Percentiles rank a stretch among this genome's conserved stretches.
phyloP scores from a whole-genome alignment of 2,329 filamentous ascomycete species.

The Alternaria dauci region DNA sequence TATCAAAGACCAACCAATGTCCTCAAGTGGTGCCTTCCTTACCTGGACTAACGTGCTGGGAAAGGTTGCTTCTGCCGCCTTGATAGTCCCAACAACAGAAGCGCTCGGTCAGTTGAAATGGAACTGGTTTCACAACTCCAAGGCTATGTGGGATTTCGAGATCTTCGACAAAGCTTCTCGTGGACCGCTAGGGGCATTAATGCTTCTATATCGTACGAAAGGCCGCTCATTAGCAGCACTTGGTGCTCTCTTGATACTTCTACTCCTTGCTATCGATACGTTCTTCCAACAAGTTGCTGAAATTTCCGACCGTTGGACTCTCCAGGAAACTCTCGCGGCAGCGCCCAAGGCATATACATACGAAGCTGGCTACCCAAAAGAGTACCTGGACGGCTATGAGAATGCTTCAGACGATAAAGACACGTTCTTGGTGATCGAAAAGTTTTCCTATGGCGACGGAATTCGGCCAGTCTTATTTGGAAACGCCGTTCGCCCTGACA shows the following conservation, averaged over 20 bases:
- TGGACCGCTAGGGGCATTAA: slow-evolving; percentile 37
- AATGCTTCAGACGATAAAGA: too few species aligned
- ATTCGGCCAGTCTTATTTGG: too few species aligned
- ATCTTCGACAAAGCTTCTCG: slow-evolving; percentile 41
- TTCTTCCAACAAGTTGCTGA: slow-evolving; percentile 47
- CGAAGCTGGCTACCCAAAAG: too few species aligned
- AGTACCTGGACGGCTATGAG: too few species aligned
- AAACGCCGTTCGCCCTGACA: too few species aligned
- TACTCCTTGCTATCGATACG: slow-evolving; percentile 33
- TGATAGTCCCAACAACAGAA: slow-evolving; percentile 35
- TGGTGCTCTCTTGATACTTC: slow-evolving; percentile 34
- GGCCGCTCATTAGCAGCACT: slow-evolving; percentile 31
- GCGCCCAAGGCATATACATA: slow-evolving; percentile 28
- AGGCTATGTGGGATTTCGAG: slow-evolving; percentile 43
- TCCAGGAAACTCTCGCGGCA: slow-evolving; percentile 16
- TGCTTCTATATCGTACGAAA: slow-evolving; percentile 30
- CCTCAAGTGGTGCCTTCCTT: too few species aligned
- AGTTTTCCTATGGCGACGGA: too few species aligned
- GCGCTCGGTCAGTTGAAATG: slow-evolving; percentile 42
- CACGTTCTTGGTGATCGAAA: too few species aligned
- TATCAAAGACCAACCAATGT: too few species aligned
- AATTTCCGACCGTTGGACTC: slow-evolving; percentile 32
- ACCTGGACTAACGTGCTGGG: slow-evolving; percentile 23
- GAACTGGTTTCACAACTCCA: slow-evolving; percentile 30
- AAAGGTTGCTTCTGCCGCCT: slow-evolving; percentile 29